phyloP scores from a whole-genome alignment of 257 asterid genomes.

The Jacaranda mimosifolia region DNA sequence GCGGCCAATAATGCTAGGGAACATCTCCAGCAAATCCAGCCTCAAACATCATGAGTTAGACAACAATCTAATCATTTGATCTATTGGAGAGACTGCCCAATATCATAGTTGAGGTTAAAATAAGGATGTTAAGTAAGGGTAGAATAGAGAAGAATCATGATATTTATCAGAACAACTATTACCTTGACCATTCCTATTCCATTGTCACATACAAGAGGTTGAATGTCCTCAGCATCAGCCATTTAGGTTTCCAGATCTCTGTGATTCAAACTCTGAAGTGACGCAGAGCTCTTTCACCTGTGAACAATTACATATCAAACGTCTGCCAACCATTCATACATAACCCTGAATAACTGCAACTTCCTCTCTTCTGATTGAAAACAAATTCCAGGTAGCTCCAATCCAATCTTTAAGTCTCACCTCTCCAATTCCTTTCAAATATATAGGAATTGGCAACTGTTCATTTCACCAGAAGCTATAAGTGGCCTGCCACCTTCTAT shows the following conservation, averaged over 20 bases:
- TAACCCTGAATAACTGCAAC: not conserved
- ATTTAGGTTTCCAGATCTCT: conserved; percentile 22
- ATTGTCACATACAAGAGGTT: conserved; percentile 50
- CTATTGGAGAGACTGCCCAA: not conserved
- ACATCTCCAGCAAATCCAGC: conserved; percentile 63
- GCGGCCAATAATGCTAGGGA: conserved; percentile 58
- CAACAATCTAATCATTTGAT: not conserved
- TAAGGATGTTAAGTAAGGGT: conserved; percentile 8
- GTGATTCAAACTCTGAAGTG: not conserved
- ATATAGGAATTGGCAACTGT: not conserved
- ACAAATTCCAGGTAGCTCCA: not conserved
- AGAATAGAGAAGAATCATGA: not conserved
- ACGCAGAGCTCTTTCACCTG: not conserved
- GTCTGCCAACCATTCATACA: not conserved
- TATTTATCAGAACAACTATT: conserved; percentile 11
- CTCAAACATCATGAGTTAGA: conserved; percentile 37
- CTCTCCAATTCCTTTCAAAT: not conserved
- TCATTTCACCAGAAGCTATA: not conserved
- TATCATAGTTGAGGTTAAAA: not conserved
- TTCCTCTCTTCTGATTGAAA: not conserved
- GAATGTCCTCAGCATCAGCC: conserved; percentile 46
- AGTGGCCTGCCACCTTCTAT: not conserved
- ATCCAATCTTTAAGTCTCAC: not conserved
- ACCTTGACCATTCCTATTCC: conserved; percentile 55
- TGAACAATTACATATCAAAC: not conserved